A percentile compares a stretch with the other conserved stretches of the same genome.
Conservation (phyloP, 1,284 basidiomycete species). For the Naganishia albida region DNA sequence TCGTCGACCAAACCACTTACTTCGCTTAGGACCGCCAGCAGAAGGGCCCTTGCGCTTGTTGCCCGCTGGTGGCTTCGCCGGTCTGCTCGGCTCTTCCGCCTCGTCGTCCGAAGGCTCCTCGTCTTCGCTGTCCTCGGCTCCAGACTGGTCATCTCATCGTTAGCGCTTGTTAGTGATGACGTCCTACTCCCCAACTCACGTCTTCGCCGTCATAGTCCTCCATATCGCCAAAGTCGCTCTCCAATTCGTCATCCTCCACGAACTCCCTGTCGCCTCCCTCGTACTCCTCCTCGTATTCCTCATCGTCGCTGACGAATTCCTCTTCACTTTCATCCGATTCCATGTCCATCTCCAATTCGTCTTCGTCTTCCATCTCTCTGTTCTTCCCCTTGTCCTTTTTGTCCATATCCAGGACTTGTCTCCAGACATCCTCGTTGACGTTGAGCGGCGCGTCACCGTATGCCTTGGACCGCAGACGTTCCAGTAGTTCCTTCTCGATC, state of each 20-base stretch:
- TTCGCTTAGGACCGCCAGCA: conserved; percentile 58
- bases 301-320: conserved; percentile 61
- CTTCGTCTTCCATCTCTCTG: conserved; percentile 56
- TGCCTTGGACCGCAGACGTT: conserved; percentile 91
- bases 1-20: conserved; percentile 40
- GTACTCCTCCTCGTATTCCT: conserved; percentile 49
- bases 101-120: conserved; percentile 46
- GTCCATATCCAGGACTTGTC: conserved; percentile 79
- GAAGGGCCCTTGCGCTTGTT: conserved; percentile 49
- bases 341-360: conserved; percentile 59
- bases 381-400: conserved; percentile 49
- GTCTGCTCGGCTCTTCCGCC: conserved; percentile 55
- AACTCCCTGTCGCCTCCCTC: conserved; percentile 67
- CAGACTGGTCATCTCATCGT: conserved; percentile 30
- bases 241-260: conserved; percentile 73
- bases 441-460: conserved; percentile 98
- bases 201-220: conserved; percentile 62
- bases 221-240: conserved; percentile 55
- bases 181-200: conserved; percentile 37
- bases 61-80: conserved; percentile 42
- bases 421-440: conserved; percentile 97
- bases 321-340: conserved; percentile 60
- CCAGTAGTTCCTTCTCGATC: conserved; percentile 94
- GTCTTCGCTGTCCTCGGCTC: conserved; percentile 50
- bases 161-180: not conserved